phyloP scores from a whole-genome alignment of 2,329 filamentous ascomycete species.

The Curvularia verruculosa region DNA sequence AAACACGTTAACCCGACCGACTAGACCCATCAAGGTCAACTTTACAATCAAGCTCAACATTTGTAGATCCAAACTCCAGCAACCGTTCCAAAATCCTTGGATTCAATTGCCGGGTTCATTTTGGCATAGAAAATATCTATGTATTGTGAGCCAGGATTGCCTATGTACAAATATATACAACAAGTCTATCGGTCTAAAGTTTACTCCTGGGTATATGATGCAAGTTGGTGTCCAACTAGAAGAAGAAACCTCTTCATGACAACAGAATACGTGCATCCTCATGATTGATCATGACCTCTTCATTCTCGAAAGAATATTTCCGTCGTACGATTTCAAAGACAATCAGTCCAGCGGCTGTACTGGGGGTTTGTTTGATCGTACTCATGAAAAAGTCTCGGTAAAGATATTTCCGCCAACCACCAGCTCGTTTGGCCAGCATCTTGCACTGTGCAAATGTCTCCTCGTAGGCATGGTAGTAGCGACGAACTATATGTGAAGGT shows the following conservation, averaged over 20 bases:
- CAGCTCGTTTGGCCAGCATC: constrained; percentile 63
- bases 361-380: constrained; percentile 75
- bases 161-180: background rate
- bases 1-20: background rate
- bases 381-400: constrained; percentile 76
- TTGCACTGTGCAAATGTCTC: constrained; percentile 68
- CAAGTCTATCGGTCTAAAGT: background rate
- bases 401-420: constrained; percentile 66
- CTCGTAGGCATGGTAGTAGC: constrained; percentile 74
- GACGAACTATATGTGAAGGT: constrained; percentile 54
- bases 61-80: background rate
- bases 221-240: background rate
- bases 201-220: background rate
- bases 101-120: background rate
- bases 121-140: background rate
- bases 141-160: background rate
- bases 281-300: constrained; percentile 57
- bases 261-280: constrained; percentile 76
- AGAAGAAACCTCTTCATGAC: constrained; percentile 26
- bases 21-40: background rate
- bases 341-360: constrained; percentile 76
- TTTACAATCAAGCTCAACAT: background rate
- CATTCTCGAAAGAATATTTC: constrained; percentile 71
- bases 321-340: constrained; percentile 78
- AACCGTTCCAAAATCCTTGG: background rate